Evolutionary conservation across 345 rosid genomes (phyloP), one percentile per base, ranked within the genome.

Genomic region (Xanthoceras sorbifolium): DNA sequence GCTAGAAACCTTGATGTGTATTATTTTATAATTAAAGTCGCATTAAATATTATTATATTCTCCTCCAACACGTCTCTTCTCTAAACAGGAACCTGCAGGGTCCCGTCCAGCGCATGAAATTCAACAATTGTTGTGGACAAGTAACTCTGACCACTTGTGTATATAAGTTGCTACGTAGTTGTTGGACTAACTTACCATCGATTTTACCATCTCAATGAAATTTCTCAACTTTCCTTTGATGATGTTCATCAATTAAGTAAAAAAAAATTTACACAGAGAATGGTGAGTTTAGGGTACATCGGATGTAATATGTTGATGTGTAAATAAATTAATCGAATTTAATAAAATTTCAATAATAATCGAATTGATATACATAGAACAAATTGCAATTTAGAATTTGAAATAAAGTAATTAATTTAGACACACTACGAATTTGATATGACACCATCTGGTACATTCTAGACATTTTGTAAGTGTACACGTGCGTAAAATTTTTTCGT

Each of bases 181-280:
- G 74, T 54, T 71, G 74, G 60, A 34, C 74, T 15, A 54, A 55
- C 64, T 55, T 32, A 55, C 17, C 71, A 22, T 57, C 62, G 11
- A 57, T 57, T 48, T 50, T 50, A 17, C 7, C n/a, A 34, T 65
- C 6, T 20, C 28, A 32, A 38, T 9, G 48, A 18, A 34, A 65
- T 0, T 5, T 36, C 15, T 64, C 23, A 31, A 32, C 36, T 64
- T 64, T 22, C 50, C 71, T 68, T 48, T 9, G 57, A 68, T 26
- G 23, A 26, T 42, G 46, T 42, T 7, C 8, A 42, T 17, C 55
- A 18, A 50, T 50, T 50, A 50, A 18, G n/a, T 50, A 9, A 50
- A 18, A 50, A 18, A 50, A 18, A 6, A 1, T 42, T 42, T 11
- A 42, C 46, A 10, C 15, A 2, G 10, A 42, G 15, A 42, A 50